Conservation (phyloP, 192 early-diverging fungal genomes). For the Backusella luteola region DNA sequence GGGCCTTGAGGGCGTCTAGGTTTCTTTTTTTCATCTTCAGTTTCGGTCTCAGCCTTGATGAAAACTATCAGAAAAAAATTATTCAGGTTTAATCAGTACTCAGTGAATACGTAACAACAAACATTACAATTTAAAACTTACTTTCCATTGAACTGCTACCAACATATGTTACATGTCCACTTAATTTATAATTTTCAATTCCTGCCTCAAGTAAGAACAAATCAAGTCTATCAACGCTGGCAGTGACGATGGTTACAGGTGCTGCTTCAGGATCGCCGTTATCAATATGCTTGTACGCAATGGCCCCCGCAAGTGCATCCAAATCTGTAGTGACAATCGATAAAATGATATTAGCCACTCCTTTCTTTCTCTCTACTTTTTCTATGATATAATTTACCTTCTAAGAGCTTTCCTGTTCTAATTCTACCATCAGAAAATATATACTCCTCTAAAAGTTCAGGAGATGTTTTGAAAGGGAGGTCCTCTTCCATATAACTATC, state of each 20-base stretch:
- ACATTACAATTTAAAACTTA: constrained; percentile 13
- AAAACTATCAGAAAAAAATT: constrained; percentile 32
- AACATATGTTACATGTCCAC: constrained; percentile 82
- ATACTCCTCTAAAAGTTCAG: constrained; percentile 77
- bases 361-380: not conserved
- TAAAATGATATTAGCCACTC: not conserved
- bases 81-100: not conserved
- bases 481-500: constrained; percentile 77
- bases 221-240: constrained; percentile 86
- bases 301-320: constrained; percentile 82
- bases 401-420: constrained; percentile 80
- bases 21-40: not conserved
- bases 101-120: not conserved
- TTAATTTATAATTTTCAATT: constrained; percentile 73
- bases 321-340: constrained; percentile 36
- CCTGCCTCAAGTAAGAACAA: constrained; percentile 58
- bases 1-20: not conserved
- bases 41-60: constrained; percentile 63
- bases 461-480: constrained; percentile 75
- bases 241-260: constrained; percentile 83
- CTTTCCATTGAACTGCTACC: constrained; percentile 94
- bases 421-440: constrained; percentile 75
- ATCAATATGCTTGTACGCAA: constrained; percentile 74
- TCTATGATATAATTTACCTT: constrained; percentile 36
- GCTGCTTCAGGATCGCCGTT: constrained; percentile 39